phyloP scores from a whole-genome alignment of 371 early-diverging fungal genomes.

The Modicella reniformis region DNA sequence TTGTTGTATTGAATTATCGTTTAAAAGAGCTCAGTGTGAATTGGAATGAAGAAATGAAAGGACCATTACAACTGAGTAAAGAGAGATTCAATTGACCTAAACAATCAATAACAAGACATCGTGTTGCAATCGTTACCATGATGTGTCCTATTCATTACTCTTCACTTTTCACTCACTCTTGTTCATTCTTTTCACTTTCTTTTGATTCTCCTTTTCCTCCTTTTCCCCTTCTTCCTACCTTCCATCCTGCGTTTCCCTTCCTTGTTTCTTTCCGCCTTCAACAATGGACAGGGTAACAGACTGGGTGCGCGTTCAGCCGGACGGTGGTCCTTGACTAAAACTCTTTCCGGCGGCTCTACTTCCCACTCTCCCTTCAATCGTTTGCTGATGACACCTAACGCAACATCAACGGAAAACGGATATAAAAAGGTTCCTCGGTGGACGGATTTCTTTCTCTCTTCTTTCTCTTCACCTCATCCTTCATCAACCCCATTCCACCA shows the following conservation, averaged over 20 bases:
- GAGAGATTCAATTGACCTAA: slow-evolving; percentile 15
- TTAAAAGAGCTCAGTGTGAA: slow-evolving; percentile 19
- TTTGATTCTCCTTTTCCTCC: slow-evolving; percentile 19
- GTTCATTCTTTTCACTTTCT: neutral
- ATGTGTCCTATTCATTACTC: slow-evolving; percentile 1
- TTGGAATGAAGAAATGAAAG: slow-evolving; percentile 24
- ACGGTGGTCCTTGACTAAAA: slow-evolving; percentile 18
- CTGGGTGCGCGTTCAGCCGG: slow-evolving; percentile 29
- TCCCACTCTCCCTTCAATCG: slow-evolving; percentile 15
- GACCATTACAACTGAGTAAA: neutral
- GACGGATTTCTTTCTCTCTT: slow-evolving; percentile 8
- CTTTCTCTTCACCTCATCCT: slow-evolving; percentile 5
- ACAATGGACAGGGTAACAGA: slow-evolving; percentile 31
- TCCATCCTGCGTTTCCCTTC: slow-evolving; percentile 22
- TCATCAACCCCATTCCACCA: neutral
- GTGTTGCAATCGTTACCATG: slow-evolving; percentile 4
- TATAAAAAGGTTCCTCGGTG: slow-evolving; percentile 26
- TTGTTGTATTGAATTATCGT: slow-evolving; percentile 4
- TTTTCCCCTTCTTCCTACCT: slow-evolving; percentile 19
- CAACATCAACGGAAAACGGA: slow-evolving; percentile 14
- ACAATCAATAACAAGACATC: neutral
- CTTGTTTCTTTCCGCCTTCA: slow-evolving; percentile 16
- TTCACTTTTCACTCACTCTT: slow-evolving; percentile 4
- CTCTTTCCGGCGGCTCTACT: slow-evolving; percentile 15
- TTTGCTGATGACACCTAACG: slow-evolving; percentile 20